Conservation (phyloP, 768 basidiomycete species). For the Nevesoporus exiguus region DNA sequence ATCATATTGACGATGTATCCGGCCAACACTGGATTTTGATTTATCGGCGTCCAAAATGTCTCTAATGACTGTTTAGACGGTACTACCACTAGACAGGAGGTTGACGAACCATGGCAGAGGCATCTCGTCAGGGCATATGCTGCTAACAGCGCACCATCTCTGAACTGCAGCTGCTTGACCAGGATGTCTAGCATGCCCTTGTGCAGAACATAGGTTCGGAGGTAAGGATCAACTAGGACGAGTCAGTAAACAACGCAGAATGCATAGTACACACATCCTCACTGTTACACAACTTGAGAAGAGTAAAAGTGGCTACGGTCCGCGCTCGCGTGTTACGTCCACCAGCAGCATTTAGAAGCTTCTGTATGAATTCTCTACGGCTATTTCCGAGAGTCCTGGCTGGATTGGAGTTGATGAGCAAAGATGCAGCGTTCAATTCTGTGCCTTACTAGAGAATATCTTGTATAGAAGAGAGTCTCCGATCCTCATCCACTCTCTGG, state of each 20-base stretch:
- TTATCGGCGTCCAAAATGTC: slow-evolving; percentile 5
- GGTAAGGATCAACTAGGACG: not conserved
- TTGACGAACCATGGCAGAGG: not conserved
- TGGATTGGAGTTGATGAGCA: not conserved
- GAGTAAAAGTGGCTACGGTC: slow-evolving; percentile 5
- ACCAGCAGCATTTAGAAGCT: slow-evolving; percentile 1
- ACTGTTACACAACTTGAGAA: slow-evolving; percentile 8
- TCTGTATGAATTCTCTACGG: slow-evolving; percentile 4
- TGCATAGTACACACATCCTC: not conserved
- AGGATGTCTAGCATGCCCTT: slow-evolving; percentile 1
- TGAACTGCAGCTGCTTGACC: slow-evolving; percentile 1
- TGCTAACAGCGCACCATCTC: slow-evolving; percentile 3
- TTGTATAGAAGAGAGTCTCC: slow-evolving; percentile 8
- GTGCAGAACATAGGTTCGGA: not conserved
- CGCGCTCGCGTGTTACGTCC: slow-evolving; percentile 1
- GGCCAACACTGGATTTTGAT: slow-evolving; percentile 2
- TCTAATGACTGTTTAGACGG: not conserved
- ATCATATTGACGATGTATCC: slow-evolving; percentile 24
- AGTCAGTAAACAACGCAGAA: not conserved
- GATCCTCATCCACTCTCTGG: slow-evolving; percentile 7
- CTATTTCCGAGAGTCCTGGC: slow-evolving; percentile 1
- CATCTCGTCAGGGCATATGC: slow-evolving; percentile 5
- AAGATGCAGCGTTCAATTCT: not conserved
- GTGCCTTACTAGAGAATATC: slow-evolving; percentile 1
- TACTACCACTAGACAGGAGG: not conserved